Evolutionary conservation across 768 basidiomycete genomes (phyloP).

Genomic region (Lactarius hengduanensis): DNA sequence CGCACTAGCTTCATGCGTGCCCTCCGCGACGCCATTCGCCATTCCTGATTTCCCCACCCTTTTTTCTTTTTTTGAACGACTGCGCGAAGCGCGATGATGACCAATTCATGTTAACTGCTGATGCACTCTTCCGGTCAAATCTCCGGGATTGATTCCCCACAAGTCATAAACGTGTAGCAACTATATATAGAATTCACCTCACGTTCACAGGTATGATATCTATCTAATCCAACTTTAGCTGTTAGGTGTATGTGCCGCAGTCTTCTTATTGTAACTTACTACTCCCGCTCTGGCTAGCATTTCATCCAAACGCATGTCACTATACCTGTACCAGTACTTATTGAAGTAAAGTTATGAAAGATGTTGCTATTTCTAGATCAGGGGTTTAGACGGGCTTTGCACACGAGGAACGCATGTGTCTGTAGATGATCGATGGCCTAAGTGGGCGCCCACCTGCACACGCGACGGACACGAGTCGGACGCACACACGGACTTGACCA

Average conservation of each 20-base stretch:
- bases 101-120: background rate
- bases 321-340: constrained; percentile 7
- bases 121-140: background rate
- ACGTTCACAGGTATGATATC: background rate
- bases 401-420: background rate
- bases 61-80: background rate
- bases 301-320: background rate
- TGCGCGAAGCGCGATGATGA: background rate
- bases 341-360: constrained; percentile 4
- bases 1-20: constrained; percentile 16
- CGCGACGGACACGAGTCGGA: background rate
- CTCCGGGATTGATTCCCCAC: background rate
- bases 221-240: background rate
- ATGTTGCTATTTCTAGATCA: background rate
- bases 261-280: constrained; percentile 5
- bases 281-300: background rate
- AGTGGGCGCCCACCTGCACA: background rate
- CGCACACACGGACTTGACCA: background rate
- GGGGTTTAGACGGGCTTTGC: background rate
- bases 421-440: background rate
- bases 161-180: constrained; percentile 8
- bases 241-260: background rate
- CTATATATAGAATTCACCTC: background rate
- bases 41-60: constrained; percentile 4
- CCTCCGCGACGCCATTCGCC: constrained; percentile 13